Conservation (phyloP, 805 yeast genomes). For the Candida boleticola region DNA sequence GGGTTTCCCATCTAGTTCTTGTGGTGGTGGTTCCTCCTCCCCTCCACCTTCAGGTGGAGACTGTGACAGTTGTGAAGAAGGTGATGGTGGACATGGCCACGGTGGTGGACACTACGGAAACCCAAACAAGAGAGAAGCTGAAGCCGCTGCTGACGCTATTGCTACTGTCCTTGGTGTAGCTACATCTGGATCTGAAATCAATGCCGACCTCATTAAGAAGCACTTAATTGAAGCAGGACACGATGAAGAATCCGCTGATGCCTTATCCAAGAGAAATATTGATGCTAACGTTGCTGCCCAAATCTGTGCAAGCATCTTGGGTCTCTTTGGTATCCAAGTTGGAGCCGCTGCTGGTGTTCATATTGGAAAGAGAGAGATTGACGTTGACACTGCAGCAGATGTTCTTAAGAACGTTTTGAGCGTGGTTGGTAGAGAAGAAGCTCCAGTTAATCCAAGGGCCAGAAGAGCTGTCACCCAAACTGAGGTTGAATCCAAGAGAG, state of each 20-base stretch:
- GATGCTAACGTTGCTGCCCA: slow-evolving; percentile 8
- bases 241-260: slow-evolving; percentile 3
- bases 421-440: slow-evolving; percentile 8
- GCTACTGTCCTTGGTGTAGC: neutral
- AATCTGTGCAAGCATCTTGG: slow-evolving; percentile 8
- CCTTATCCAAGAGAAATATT: slow-evolving; percentile 9
- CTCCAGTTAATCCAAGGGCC: slow-evolving; percentile 4
- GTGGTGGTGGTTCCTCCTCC: slow-evolving; percentile 1
- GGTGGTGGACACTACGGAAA: neutral
- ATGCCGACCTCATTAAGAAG: neutral
- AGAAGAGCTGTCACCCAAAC: neutral
- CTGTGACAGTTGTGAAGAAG: too few species aligned
- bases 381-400: slow-evolving; percentile 8
- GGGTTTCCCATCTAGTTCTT: neutral
- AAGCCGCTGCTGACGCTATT: neutral
- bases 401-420: slow-evolving; percentile 9
- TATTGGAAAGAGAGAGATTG: slow-evolving; percentile 10
- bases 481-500: too few species aligned
- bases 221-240: neutral
- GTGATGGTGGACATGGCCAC: neutral
- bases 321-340: slow-evolving; percentile 7
- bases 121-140: neutral
- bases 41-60: too few species aligned
- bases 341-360: slow-evolving; percentile 8
- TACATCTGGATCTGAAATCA: neutral